Percentiles rank a stretch among this genome's conserved stretches.
Evolutionary conservation across 2,329 filamentous ascomycete species (phyloP).

Genomic region (Penicillium glabrum): DNA sequence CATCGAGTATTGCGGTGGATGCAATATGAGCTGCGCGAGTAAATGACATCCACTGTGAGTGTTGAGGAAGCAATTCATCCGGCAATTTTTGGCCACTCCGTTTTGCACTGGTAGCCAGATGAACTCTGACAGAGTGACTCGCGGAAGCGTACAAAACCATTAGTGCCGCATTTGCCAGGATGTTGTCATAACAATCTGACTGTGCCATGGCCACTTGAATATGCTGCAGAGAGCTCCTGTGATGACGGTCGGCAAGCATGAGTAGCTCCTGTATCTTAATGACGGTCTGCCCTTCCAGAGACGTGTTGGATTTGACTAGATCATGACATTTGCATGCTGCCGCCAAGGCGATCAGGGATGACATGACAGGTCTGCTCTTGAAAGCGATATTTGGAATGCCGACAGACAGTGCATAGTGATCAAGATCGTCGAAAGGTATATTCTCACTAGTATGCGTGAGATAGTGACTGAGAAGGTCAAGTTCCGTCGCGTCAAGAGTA

Average conservation of each 20-base stretch:
- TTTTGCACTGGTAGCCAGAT: conserved; percentile 33
- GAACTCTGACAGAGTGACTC: conserved; percentile 35
- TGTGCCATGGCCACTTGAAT: conserved; percentile 36
- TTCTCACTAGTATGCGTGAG: conserved; percentile 43
- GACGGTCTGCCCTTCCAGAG: not conserved
- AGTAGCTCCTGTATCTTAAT: conserved; percentile 21
- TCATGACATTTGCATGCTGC: conserved; percentile 42
- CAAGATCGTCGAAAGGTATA: conserved; percentile 38
- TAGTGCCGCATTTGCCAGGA: conserved; percentile 42
- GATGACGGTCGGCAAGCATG: conserved; percentile 37
- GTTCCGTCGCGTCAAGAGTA: conserved; percentile 27
- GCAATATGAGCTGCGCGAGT: too few species aligned
- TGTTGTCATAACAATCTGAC: conserved; percentile 33
- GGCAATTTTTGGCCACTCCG: conserved; percentile 12
- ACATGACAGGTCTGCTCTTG: conserved; percentile 41
- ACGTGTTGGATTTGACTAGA: conserved; percentile 8
- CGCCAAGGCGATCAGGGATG: conserved; percentile 44
- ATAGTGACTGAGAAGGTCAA: conserved; percentile 44
- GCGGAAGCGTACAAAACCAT: conserved; percentile 46
- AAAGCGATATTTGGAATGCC: conserved; percentile 47
- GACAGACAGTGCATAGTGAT: conserved; percentile 43
- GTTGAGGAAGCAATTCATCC: conserved; percentile 31
- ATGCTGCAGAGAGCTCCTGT: conserved; percentile 39
- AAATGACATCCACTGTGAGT: conserved; percentile 41
- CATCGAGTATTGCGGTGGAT: too few species aligned